Evolutionary conservation across 179 eudicot genomes (phyloP).

Genomic region (Spergularia azorica): DNA sequence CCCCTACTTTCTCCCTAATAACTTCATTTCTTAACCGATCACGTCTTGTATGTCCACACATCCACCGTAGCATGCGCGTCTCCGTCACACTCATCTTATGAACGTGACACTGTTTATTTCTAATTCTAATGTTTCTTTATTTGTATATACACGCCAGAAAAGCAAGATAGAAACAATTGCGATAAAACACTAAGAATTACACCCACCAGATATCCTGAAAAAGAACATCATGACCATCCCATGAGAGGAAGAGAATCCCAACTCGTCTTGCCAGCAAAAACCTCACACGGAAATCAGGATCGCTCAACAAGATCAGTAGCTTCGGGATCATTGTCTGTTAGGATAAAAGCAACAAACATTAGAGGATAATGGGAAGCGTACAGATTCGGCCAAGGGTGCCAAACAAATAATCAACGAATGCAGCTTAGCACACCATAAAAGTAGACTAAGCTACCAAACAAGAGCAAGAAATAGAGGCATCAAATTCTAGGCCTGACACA

Average conservation of each 20-base stretch:
- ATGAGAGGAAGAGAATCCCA: conserved; percentile 90
- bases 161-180: background rate
- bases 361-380: conserved; percentile 1
- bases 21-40: too few relatives aligned
- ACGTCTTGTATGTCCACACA: too few relatives aligned
- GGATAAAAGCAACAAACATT: conserved; percentile 4
- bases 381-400: background rate
- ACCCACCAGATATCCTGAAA: conserved; percentile 89
- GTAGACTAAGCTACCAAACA: background rate
- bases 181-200: conserved; percentile 8
- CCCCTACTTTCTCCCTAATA: too few relatives aligned
- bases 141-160: background rate
- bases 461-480: background rate
- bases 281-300: conserved; percentile 93
- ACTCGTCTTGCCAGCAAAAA: conserved; percentile 70
- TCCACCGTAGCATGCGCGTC: too few relatives aligned
- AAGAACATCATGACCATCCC: conserved; percentile 97
- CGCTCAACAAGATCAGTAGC: conserved; percentile 74
- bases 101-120: too few relatives aligned
- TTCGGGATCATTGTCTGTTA: conserved; percentile 76
- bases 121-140: too few relatives aligned
- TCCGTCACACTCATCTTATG: too few relatives aligned
- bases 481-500: background rate
- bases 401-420: background rate
- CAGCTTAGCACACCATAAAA: background rate